phyloP scores from a whole-genome alignment of 2,329 filamentous ascomycete genomes.

The Exserohilum rostratum region DNA sequence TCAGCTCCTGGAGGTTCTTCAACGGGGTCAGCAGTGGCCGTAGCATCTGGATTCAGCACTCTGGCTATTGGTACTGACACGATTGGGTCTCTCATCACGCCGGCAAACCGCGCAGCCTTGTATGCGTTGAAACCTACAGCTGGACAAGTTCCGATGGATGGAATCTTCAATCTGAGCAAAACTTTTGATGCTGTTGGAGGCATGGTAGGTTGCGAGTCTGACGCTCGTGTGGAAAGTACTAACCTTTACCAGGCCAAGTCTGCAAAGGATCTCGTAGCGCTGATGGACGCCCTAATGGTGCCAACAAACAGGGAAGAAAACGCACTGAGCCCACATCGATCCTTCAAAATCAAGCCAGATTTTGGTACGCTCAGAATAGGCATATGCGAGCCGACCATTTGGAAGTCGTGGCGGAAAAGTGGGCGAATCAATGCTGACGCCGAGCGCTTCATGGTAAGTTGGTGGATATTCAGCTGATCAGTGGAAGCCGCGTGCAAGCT shows the following conservation, averaged over 20 bases:
- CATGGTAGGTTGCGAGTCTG: slow-evolving; percentile 27
- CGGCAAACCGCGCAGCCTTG: slow-evolving; percentile 48
- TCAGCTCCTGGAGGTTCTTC: slow-evolving; percentile 47
- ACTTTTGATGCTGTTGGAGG: slow-evolving; percentile 44
- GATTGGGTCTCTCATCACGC: slow-evolving; percentile 48
- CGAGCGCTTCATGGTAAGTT: slow-evolving; percentile 46
- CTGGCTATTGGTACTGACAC: slow-evolving; percentile 51
- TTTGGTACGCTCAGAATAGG: slow-evolving; percentile 42
- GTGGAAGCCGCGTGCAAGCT: not conserved
- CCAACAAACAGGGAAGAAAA: slow-evolving; percentile 37
- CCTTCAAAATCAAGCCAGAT: slow-evolving; percentile 42
- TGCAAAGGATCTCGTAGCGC: slow-evolving; percentile 44
- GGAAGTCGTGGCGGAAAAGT: slow-evolving; percentile 44
- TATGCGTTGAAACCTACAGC: slow-evolving; percentile 50
- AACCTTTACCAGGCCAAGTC: slow-evolving; percentile 37
- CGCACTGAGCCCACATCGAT: slow-evolving; percentile 26
- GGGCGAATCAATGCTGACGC: slow-evolving; percentile 45
- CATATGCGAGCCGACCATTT: slow-evolving; percentile 46
- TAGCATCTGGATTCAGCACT: slow-evolving; percentile 51
- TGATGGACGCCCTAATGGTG: slow-evolving; percentile 41
- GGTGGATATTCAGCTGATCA: slow-evolving; percentile 2
- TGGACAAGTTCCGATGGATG: slow-evolving; percentile 46
- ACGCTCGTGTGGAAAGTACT: not conserved
- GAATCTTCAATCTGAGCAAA: slow-evolving; percentile 43
- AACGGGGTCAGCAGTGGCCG: slow-evolving; percentile 48